These are phyloP conservation scores for Inga oerstediana DNA, from an alignment of 306 rosid genomes.

Conservation along the genomic window DNA sequence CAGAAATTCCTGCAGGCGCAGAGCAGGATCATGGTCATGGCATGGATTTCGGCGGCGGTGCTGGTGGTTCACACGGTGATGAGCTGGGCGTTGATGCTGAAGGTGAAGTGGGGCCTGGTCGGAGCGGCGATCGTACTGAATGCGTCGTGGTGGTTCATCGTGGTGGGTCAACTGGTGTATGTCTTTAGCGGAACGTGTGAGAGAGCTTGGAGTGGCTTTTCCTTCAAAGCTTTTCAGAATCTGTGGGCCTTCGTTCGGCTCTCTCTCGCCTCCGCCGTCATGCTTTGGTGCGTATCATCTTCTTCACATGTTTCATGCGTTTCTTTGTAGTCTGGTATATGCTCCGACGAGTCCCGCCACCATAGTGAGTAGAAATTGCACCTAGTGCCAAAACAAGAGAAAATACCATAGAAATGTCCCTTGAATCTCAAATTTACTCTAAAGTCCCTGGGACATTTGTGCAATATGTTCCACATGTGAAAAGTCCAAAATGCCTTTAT, in stretches of 20 bases:
- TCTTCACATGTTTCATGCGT: neutral
- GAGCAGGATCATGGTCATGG: conserved; percentile 91
- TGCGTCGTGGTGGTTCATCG: conserved; percentile 78
- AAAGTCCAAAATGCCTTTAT: no score
- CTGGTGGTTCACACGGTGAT: conserved; percentile 62
- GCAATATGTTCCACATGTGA: no score
- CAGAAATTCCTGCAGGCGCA: conserved; percentile 82
- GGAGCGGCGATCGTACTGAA: conserved; percentile 80
- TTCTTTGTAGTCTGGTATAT: neutral
- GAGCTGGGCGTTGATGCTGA: conserved; percentile 77
- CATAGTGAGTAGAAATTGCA: no score
- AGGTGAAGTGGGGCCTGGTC: conserved; percentile 64
- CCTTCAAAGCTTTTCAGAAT: conserved; percentile 64
- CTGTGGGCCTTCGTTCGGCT: conserved; percentile 69
- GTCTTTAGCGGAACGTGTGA: conserved; percentile 65
- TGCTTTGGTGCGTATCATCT: conserved; percentile 19
- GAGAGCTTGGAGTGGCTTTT: conserved; percentile 80
- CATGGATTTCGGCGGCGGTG: conserved; percentile 60
- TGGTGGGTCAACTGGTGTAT: conserved; percentile 62
- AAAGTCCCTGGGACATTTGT: no score
- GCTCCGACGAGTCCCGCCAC: neutral
- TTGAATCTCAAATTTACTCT: no score
- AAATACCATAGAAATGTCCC: no score
- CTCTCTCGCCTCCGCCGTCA: conserved; percentile 24
- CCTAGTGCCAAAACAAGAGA: no score